Conservation (phyloP, 345 rosid genomes). For the Toxicodendron radicans region DNA sequence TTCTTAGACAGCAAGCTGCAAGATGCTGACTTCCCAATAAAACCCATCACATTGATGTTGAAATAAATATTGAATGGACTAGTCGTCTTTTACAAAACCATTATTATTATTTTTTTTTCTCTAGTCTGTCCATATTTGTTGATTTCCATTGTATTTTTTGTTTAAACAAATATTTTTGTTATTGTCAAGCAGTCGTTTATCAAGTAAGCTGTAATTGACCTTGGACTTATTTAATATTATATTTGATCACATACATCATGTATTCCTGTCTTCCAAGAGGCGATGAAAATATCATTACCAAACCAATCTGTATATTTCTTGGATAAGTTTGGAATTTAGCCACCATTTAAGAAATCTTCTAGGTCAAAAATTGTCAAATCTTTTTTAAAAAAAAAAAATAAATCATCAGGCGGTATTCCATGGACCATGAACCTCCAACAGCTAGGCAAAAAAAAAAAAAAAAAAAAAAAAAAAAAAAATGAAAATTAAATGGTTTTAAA, state of each 20-base stretch:
- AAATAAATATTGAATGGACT: neutral
- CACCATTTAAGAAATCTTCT: neutral
- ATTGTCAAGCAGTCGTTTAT: slow-evolving; percentile 1
- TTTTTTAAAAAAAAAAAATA: neutral
- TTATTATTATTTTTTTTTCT: too few species aligned
- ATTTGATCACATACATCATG: neutral
- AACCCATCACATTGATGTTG: neutral
- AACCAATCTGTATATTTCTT: neutral
- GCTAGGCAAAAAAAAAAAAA: neutral
- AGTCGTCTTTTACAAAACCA: neutral
- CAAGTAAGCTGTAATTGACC: slow-evolving; percentile 11
- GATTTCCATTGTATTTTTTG: neutral
- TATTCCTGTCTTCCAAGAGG: neutral
- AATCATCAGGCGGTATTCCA: neutral
- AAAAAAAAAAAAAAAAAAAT: neutral
- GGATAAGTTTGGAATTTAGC: neutral
- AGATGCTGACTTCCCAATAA: neutral
- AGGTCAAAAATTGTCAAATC: slow-evolving; percentile 8
- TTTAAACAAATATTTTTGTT: neutral
- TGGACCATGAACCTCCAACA: slow-evolving; percentile 10
- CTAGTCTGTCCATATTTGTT: neutral
- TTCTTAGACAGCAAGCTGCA: slow-evolving; percentile 1
- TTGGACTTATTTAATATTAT: neutral
- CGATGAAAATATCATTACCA: neutral
- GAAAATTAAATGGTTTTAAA: too few species aligned